Evolutionary conservation across 805 yeast genomes (phyloP).

Genomic region (Saccharomyces kudriavzevii): DNA sequence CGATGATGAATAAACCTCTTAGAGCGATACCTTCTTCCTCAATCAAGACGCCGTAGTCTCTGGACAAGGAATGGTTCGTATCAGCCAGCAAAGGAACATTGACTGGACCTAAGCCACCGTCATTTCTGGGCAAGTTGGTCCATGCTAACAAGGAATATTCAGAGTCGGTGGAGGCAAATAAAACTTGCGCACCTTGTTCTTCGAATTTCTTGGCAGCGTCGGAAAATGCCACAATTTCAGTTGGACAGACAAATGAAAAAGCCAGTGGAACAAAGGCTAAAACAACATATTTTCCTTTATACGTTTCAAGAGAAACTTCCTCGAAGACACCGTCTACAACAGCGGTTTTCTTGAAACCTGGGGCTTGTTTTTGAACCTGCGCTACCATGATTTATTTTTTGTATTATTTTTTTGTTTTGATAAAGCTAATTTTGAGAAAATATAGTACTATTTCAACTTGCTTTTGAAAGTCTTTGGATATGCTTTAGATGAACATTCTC

Average conservation of each 20-base stretch:
- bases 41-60: constrained; percentile 93
- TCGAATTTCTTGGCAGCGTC: constrained; percentile 87
- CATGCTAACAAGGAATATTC: constrained; percentile 96
- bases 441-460: neutral
- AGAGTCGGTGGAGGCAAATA: constrained; percentile 97
- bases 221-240: constrained; percentile 97
- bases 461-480: neutral
- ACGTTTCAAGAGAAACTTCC: constrained; percentile 88
- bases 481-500: neutral
- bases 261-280: constrained; percentile 98
- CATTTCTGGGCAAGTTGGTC: constrained; percentile 94
- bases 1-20: constrained; percentile 97
- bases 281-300: constrained; percentile 96
- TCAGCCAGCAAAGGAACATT: constrained; percentile 93
- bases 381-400: constrained; percentile 59
- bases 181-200: constrained; percentile 77
- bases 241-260: constrained; percentile 98
- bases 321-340: constrained; percentile 94
- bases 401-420: neutral
- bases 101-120: constrained; percentile 96
- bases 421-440: neutral
- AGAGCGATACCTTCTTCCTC: constrained; percentile 95
- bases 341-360: constrained; percentile 92
- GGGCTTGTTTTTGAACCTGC: constrained; percentile 90
- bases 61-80: constrained; percentile 89